Evolutionary conservation across 805 yeast species (phyloP).

Genomic region (Metschnikowia gelsemii): DNA sequence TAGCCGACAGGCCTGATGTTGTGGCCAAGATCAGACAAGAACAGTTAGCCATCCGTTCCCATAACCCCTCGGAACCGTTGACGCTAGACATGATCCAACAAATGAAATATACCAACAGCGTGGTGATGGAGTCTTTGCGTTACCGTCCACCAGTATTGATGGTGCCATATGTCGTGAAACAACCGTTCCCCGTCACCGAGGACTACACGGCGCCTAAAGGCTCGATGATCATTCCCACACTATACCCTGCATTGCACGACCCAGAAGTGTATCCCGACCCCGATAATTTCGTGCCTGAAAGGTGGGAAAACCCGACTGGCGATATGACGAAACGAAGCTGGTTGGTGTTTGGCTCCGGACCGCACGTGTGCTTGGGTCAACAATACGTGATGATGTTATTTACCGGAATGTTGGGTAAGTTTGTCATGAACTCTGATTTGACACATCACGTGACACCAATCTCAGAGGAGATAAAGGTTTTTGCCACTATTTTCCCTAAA

Average conservation of each 20-base stretch:
- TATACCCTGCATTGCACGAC: conserved; percentile 95
- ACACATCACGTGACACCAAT: conserved; percentile 77
- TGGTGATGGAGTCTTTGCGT: conserved; percentile 88
- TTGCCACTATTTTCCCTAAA: conserved; percentile 97
- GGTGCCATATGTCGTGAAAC: conserved; percentile 96
- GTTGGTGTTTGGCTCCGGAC: conserved; percentile 97
- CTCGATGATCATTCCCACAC: conserved; percentile 92
- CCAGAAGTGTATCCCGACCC: conserved; percentile 96
- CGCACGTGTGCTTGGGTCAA: conserved; percentile 95
- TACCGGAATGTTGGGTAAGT: conserved; percentile 89
- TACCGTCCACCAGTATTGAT: conserved; percentile 96
- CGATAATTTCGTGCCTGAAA: conserved; percentile 90
- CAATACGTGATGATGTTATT: conserved; percentile 89
- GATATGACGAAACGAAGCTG: conserved; percentile 81
- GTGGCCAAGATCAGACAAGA: conserved; percentile 85
- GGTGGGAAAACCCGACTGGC: conserved; percentile 88
- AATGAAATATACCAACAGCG: conserved; percentile 88
- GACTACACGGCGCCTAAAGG: conserved; percentile 94
- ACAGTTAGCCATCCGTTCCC: conserved; percentile 77
- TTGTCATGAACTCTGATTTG: conserved; percentile 76
- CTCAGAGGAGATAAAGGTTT: conserved; percentile 90
- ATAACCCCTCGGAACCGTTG: conserved; percentile 64
- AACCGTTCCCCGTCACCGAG: conserved; percentile 78
- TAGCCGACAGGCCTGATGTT: conserved; percentile 94
- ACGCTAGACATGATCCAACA: conserved; percentile 72